phyloP scores from a whole-genome alignment of 2,329 filamentous ascomycete genomes.

The Pyricularia pennisetigena region DNA sequence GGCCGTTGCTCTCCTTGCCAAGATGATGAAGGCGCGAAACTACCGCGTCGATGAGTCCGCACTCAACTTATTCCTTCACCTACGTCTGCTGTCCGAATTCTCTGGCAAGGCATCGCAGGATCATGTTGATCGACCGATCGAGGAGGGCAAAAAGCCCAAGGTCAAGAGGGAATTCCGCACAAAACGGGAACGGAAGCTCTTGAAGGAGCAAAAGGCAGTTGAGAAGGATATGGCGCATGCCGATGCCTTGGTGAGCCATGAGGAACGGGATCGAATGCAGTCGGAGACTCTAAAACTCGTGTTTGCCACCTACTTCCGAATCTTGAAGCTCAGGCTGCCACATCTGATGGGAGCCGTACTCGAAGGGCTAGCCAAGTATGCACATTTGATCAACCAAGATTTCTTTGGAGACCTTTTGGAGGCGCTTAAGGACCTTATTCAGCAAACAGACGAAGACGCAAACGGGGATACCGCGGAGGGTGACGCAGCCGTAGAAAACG shows the following conservation, averaged over 20 bases:
- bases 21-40: constrained; percentile 88
- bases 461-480: constrained; percentile 33
- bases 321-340: constrained; percentile 72
- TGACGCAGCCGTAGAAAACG: constrained; percentile 31
- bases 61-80: constrained; percentile 81
- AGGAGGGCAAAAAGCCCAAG: constrained; percentile 50
- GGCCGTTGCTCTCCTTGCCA: constrained; percentile 72
- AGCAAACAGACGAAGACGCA: constrained; percentile 47
- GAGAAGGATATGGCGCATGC: constrained; percentile 92
- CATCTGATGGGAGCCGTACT: constrained; percentile 94
- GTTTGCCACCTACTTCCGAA: constrained; percentile 90
- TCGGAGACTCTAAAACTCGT: constrained; percentile 93
- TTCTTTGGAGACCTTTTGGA: constrained; percentile 97
- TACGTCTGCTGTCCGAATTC: constrained; percentile 83
- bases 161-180: constrained; percentile 78
- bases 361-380: constrained; percentile 86
- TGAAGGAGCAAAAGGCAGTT: constrained; percentile 77
- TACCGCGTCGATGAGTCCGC: constrained; percentile 78
- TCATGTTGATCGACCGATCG: constrained; percentile 47
- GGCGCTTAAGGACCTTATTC: constrained; percentile 85
- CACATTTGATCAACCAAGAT: constrained; percentile 96
- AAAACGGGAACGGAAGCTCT: constrained; percentile 73
- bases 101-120: constrained; percentile 74
- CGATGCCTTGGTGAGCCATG: constrained; percentile 81
- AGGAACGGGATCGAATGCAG: constrained; percentile 89